These are phyloP conservation scores for Drechslera avenae DNA, from an alignment of 2,329 filamentous ascomycete genomes.

Conservation along the genomic window DNA sequence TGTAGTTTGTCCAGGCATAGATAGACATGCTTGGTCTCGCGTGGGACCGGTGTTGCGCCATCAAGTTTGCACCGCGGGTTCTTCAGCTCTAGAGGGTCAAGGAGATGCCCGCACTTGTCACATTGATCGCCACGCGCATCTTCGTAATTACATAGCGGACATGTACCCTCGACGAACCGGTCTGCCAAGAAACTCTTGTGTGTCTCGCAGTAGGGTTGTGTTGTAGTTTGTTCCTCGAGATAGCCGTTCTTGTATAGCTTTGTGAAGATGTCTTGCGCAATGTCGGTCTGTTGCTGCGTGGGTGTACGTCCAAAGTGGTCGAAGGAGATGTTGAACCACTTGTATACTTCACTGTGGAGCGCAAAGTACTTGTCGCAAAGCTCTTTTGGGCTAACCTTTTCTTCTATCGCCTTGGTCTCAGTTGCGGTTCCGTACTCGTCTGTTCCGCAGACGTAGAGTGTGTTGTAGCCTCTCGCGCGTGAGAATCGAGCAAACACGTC, in stretches of 20 bases:
- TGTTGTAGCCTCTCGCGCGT: slow-evolving; percentile 77
- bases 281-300: slow-evolving; percentile 85
- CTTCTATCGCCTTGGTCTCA: slow-evolving; percentile 92
- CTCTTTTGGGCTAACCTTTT: slow-evolving; percentile 78
- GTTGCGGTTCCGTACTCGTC: slow-evolving; percentile 97
- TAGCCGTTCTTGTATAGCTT: slow-evolving; percentile 88
- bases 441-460: slow-evolving; percentile 83
- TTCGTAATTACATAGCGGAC: slow-evolving; percentile 67
- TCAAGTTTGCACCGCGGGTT: slow-evolving; percentile 87
- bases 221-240: slow-evolving; percentile 83
- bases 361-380: slow-evolving; percentile 93
- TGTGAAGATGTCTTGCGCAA: slow-evolving; percentile 88
- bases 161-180: slow-evolving; percentile 81
- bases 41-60: slow-evolving; percentile 75
- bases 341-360: slow-evolving; percentile 87
- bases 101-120: slow-evolving; percentile 56
- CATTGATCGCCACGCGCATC: slow-evolving; percentile 61
- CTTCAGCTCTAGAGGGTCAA: slow-evolving; percentile 56
- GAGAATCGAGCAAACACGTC: slow-evolving; percentile 79
- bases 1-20: slow-evolving; percentile 85
- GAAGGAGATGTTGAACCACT: slow-evolving; percentile 95
- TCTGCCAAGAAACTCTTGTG: slow-evolving; percentile 57
- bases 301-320: slow-evolving; percentile 95
- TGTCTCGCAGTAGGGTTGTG: slow-evolving; percentile 84
- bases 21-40: slow-evolving; percentile 88